phyloP scores from a whole-genome alignment of 1,284 basidiomycete genomes.

The Ganoderma lingzhi region DNA sequence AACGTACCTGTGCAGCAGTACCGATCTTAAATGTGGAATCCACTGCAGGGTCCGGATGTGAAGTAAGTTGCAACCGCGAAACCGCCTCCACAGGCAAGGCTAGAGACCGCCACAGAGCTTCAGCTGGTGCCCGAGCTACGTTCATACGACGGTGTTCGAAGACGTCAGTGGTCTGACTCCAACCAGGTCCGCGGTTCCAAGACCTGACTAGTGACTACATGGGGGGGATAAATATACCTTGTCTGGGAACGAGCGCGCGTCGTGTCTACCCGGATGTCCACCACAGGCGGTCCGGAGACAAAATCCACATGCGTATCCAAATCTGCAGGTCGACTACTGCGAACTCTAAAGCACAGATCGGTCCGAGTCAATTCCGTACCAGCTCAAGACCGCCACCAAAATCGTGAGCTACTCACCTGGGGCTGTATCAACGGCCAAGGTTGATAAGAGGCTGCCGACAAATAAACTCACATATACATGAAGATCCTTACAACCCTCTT shows the following conservation, averaged over 20 bases:
- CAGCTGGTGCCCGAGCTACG: constrained; percentile 17
- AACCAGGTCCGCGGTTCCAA: neutral
- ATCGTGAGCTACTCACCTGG: neutral
- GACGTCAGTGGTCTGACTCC: neutral
- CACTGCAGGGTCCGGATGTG: constrained; percentile 50
- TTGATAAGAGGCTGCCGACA: neutral
- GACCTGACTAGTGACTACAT: constrained; percentile 1
- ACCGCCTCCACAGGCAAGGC: constrained; percentile 48
- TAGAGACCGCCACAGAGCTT: constrained; percentile 47
- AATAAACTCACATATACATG: neutral
- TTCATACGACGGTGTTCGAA: constrained; percentile 2
- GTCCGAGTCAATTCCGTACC: neutral
- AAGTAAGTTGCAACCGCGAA: constrained; percentile 45
- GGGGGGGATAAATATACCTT: neutral
- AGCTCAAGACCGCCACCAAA: neutral
- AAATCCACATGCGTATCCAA: neutral
- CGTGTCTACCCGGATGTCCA: neutral
- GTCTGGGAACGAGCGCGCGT: neutral
- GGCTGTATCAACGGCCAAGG: neutral
- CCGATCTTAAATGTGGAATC: constrained; percentile 61
- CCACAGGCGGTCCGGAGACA: neutral
- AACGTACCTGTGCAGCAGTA: constrained; percentile 53
- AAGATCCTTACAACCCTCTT: neutral
- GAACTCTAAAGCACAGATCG: neutral
- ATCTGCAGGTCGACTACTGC: neutral